Base-by-base conservation (phyloP, 1,284 basidiomycete genomes). In the Puccinia hordei region DNA sequence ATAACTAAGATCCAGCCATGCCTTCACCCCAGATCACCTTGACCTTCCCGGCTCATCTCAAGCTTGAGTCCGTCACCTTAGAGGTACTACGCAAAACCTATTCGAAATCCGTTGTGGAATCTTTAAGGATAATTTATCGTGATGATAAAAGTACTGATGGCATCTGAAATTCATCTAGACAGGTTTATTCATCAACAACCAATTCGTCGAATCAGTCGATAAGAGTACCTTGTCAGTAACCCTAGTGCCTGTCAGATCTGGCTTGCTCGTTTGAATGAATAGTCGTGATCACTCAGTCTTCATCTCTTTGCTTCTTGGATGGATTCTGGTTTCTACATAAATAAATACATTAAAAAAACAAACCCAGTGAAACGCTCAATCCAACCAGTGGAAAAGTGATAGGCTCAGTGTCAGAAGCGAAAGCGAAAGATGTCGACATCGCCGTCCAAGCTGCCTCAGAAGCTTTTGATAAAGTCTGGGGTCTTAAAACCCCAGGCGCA, bases 141-240 rank as follows among this genome's bases (percentile, higher is more conserved):
- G 12, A n/a, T 10, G 9, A 22, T 41, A 41, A 38, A 38, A 1
- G 24, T 38, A 35, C 27, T 55, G 49, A 35, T 22, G 66, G 1
- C 2, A 41, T 44, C 41, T 27, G 5, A 65, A 22, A n/a, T 19
- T 8, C 33, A 41, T 66, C 24, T 30, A 90, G 22, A 91, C 91
- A 38, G 93, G 93, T 68, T 86, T 95, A 82, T 95, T 90, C 88
- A 93, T 96, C 87, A 88, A 90, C 86, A 92, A 92, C 86, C 86
- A 95, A 87, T 95, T 90, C 85, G 88, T 89, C 57, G 89, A 90
- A 82, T 92, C 91, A n/a, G 87, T 87, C n/a, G 89, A 90, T 81
- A 86, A 88, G 15, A 89, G 87, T 33, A 90, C 89, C 22, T 90
- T 93, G 77, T 80, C 24, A 75, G 73, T 61, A 49, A 24, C 22